A percentile compares a stretch with the other conserved stretches of the same genome.
Evolutionary conservation across 2,329 filamentous ascomycete species (phyloP).

Genomic region (Talaromyces sp.): DNA sequence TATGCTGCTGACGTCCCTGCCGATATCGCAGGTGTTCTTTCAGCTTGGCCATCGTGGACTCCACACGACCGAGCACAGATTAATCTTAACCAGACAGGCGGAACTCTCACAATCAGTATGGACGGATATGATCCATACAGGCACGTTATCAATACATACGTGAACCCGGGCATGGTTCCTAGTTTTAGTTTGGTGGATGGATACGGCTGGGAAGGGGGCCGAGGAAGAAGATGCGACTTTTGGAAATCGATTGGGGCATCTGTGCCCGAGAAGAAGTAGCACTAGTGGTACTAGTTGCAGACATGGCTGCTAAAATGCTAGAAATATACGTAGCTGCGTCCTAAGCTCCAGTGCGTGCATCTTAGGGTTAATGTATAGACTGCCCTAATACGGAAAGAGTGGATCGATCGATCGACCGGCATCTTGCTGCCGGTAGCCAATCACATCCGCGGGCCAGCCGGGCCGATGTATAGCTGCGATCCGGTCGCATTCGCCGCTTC

Average conservation of each 20-base stretch:
- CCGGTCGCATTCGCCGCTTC: constrained; percentile 13
- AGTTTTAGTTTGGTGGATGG: constrained; percentile 42
- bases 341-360: not conserved
- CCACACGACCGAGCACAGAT: constrained; percentile 36
- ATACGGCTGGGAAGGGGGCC: constrained; percentile 47
- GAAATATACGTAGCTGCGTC: too few species aligned
- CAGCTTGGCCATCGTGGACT: constrained; percentile 37
- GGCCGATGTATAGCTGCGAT: constrained; percentile 7
- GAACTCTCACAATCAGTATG: constrained; percentile 21
- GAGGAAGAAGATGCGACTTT: constrained; percentile 47
- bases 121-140: constrained; percentile 19
- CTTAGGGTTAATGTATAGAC: not conserved
- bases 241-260: constrained; percentile 32
- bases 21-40: constrained; percentile 2
- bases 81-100: constrained; percentile 49
- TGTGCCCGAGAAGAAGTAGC: constrained; percentile 18
- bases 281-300: not conserved
- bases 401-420: constrained; percentile 9
- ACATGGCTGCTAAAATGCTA: not conserved
- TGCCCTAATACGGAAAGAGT: not conserved
- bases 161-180: constrained; percentile 34
- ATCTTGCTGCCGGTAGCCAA: constrained; percentile 15
- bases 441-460: constrained; percentile 10
- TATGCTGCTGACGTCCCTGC: constrained; percentile 23
- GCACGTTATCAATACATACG: constrained; percentile 25